Conservation (phyloP, 1,284 basidiomycete genomes). For the Inonotus hispidus region DNA sequence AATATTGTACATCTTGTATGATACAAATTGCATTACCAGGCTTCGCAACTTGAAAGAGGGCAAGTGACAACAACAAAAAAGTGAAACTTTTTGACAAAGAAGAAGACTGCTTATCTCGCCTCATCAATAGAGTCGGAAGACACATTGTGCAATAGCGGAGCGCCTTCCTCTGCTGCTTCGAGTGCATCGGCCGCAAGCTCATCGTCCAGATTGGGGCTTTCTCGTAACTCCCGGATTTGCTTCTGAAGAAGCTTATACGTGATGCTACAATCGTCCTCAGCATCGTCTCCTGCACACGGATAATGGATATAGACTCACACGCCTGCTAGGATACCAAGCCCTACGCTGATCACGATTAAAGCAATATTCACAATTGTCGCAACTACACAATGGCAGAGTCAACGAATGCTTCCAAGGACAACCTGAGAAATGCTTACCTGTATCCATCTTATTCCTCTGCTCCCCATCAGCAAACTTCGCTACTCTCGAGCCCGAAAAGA, state of each 20-base stretch:
- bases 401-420: not conserved
- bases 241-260: conserved; percentile 58
- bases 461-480: conserved; percentile 73
- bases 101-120: not conserved
- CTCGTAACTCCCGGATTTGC: conserved; percentile 53
- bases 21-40: not conserved
- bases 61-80: not conserved
- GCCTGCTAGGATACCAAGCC: conserved; percentile 52
- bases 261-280: conserved; percentile 35
- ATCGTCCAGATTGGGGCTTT: conserved; percentile 44
- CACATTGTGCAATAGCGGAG: conserved; percentile 45
- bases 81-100: not conserved
- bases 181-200: conserved; percentile 54
- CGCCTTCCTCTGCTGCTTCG: conserved; percentile 59
- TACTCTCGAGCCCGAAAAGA: conserved; percentile 74
- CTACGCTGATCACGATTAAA: conserved; percentile 52
- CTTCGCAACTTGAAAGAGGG: not conserved
- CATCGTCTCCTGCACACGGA: conserved; percentile 3
- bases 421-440: conserved; percentile 37
- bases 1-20: conserved; percentile 11
- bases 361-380: conserved; percentile 61
- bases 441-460: conserved; percentile 70
- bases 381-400: conserved; percentile 31
- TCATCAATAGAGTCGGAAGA: conserved; percentile 24
- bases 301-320: conserved; percentile 42